Evolutionary conservation across 768 basidiomycete genomes (phyloP), one percentile per base, ranked within the genome.

Genomic region (Pulveroboletus sp.): DNA sequence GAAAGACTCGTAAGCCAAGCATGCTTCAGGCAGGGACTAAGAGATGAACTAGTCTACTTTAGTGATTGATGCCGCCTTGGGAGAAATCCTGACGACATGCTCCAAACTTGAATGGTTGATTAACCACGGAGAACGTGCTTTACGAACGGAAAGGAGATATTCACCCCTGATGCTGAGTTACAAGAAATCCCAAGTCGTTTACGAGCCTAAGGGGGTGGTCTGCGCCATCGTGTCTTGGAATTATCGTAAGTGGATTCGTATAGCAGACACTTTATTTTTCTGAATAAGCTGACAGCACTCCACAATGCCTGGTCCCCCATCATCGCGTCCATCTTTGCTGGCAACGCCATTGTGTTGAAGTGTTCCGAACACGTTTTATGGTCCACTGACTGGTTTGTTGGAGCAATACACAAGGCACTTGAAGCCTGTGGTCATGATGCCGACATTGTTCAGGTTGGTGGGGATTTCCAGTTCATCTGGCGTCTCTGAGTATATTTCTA

Each of bases 241-340:
- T 59, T 93, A 93, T 65, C 90, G 91, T 93, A 61, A 42, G 79
- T 58, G 10, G 22, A 27, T 67, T 36, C n/a, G 26, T 17, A 19
- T 8, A 27, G 13, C 12, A 11, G 12, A 9, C 5, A 14, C 23
- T 5, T 11, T 26, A 23, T 48, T 40, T 45, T 41, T 39, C 49
- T 17, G 54, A 45, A 27, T n/a, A 11, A 35, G 27, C n/a, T 29
- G 41, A 14, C 56, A 93, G 92, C 93, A 29, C 71, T 97, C 49
- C 95, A 98, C 68, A 98, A 98, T 63, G 80, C 88, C 1, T 87
- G 93, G 79, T 93, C 92, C 1, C 95, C 95, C 2, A 92, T 99
- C 50, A 72, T 98, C 26, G 91, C 95, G 6, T 78, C 86, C 9
- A 76, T 99, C 32, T 95, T 96, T 65, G 76, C 93, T 8, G 96